phyloP scores from a whole-genome alignment of 495 filamentous ascomycete genomes.

The Aspergillus avenaceus region DNA sequence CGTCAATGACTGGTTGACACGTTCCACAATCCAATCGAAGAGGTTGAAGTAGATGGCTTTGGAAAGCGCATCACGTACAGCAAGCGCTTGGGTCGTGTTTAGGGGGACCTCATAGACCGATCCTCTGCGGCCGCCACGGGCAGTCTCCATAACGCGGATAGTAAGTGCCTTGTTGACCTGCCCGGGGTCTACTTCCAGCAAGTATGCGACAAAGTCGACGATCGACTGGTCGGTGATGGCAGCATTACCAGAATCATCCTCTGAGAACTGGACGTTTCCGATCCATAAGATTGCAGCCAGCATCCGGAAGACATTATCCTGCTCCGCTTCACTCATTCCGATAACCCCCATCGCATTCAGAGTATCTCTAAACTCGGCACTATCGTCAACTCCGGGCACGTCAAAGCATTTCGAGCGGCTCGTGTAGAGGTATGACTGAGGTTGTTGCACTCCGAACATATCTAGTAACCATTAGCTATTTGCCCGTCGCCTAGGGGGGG shows the following conservation, averaged over 20 bases:
- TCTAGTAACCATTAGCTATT: conserved; percentile 38
- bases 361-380: conserved; percentile 86
- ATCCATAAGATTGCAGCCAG: conserved; percentile 90
- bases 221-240: conserved; percentile 80
- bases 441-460: conserved; percentile 82
- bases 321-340: conserved; percentile 81
- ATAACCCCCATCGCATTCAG: conserved; percentile 92
- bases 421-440: conserved; percentile 93
- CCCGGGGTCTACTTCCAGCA: conserved; percentile 80
- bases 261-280: conserved; percentile 84
- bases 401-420: conserved; percentile 90
- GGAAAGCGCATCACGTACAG: conserved; percentile 89
- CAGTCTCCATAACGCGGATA: conserved; percentile 82
- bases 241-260: conserved; percentile 88
- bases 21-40: conserved; percentile 97
- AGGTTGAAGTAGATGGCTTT: conserved; percentile 97
- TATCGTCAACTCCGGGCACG: conserved; percentile 89
- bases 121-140: conserved; percentile 72
- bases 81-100: conserved; percentile 83
- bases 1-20: conserved; percentile 84
- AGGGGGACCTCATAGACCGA: conserved; percentile 88
- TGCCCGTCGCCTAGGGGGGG: background rate
- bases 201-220: conserved; percentile 88
- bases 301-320: conserved; percentile 97
- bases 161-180: conserved; percentile 87